These are phyloP conservation scores for Phytophthora pluvialis DNA, from an alignment of 352 stramenopile species.

Conservation along the genomic window DNA sequence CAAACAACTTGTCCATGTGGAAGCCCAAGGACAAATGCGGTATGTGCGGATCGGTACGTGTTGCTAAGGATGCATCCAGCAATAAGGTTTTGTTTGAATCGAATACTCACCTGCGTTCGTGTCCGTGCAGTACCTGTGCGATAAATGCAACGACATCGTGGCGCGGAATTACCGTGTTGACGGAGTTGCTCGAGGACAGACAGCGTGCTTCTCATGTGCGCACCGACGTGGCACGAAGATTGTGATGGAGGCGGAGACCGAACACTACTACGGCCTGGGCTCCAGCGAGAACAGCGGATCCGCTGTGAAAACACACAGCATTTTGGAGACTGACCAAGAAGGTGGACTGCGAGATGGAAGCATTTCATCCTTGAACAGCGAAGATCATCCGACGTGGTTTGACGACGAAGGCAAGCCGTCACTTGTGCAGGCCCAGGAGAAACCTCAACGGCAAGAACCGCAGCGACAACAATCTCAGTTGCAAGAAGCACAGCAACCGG, in stretches of 20 bases:
- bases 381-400: conserved; percentile 26
- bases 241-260: conserved; percentile 3
- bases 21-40: conserved; percentile 61
- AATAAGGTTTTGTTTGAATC: too few species aligned
- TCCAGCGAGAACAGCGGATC: conserved; percentile 12
- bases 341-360: conserved; percentile 24
- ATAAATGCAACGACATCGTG: conserved; percentile 70
- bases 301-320: conserved; percentile 18
- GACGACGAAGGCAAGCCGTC: conserved; percentile 30
- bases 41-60: conserved; percentile 71
- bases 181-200: conserved; percentile 35
- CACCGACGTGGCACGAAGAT: conserved; percentile 50
- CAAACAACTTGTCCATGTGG: conserved; percentile 65
- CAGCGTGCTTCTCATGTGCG: conserved; percentile 68
- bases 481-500: background rate
- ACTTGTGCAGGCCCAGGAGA: conserved; percentile 7
- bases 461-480: background rate
- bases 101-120: background rate
- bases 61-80: background rate
- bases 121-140: conserved; percentile 66
- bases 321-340: conserved; percentile 11
- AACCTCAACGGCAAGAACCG: conserved; percentile 1
- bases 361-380: conserved; percentile 25
- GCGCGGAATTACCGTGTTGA: conserved; percentile 65
- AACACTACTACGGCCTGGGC: background rate